Conservation (phyloP, 2,329 filamentous ascomycete species). For the Fusarium begoniae region DNA sequence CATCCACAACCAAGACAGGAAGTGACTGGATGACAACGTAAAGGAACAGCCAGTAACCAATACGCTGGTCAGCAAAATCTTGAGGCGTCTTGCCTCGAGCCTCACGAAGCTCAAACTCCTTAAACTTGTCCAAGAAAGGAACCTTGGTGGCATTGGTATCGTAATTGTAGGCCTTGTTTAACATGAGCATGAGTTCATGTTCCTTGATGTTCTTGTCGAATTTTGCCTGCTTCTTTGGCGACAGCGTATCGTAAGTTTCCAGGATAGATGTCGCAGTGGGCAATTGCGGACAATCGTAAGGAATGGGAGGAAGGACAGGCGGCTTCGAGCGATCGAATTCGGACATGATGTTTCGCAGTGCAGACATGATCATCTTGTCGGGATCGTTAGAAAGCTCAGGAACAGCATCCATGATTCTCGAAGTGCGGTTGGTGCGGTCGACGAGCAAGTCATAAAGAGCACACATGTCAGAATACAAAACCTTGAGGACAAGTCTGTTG, state of each 20-base stretch:
- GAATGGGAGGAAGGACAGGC: slow-evolving; percentile 89
- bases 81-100: slow-evolving; percentile 69
- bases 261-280: slow-evolving; percentile 75
- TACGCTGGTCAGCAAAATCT: slow-evolving; percentile 76
- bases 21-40: slow-evolving; percentile 81
- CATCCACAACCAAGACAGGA: slow-evolving; percentile 81
- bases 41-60: slow-evolving; percentile 83
- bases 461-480: slow-evolving; percentile 86
- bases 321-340: slow-evolving; percentile 92
- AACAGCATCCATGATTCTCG: slow-evolving; percentile 76
- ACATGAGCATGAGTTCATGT: slow-evolving; percentile 77
- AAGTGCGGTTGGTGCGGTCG: slow-evolving; percentile 80
- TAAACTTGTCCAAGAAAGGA: slow-evolving; percentile 75
- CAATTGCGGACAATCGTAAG: slow-evolving; percentile 85
- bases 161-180: slow-evolving; percentile 84
- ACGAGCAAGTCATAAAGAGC: slow-evolving; percentile 89
- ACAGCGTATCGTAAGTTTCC: slow-evolving; percentile 69
- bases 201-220: slow-evolving; percentile 78
- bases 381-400: slow-evolving; percentile 64
- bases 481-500: slow-evolving; percentile 82
- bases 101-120: slow-evolving; percentile 75
- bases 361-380: slow-evolving; percentile 70
- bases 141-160: slow-evolving; percentile 68
- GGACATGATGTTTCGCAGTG: slow-evolving; percentile 79
- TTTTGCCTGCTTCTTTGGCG: slow-evolving; percentile 78